phyloP scores from a whole-genome alignment of 768 basidiomycete genomes.

The Pleurotus citrinopileatus region DNA sequence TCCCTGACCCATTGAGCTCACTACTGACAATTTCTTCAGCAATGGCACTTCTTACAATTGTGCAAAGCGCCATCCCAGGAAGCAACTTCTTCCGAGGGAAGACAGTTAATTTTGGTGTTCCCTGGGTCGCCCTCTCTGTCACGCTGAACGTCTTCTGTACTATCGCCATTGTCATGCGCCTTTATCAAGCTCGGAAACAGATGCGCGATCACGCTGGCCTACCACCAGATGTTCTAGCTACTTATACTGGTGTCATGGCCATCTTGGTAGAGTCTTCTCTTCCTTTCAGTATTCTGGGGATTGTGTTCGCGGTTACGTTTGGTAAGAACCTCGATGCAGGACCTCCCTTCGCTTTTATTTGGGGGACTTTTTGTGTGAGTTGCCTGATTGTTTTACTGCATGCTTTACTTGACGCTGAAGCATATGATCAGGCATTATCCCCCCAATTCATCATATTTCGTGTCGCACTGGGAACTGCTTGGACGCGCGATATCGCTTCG shows the following conservation, averaged over 20 bases:
- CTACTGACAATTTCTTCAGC: constrained; percentile 16
- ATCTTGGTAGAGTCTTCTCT: constrained; percentile 28
- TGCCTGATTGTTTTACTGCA: background rate
- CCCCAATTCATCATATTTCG: constrained; percentile 11
- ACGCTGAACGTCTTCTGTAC: constrained; percentile 27
- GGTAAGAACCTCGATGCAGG: constrained; percentile 17
- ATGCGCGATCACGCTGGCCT: constrained; percentile 12
- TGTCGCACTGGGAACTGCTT: constrained; percentile 6
- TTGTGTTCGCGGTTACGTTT: constrained; percentile 23
- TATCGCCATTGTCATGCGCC: constrained; percentile 24
- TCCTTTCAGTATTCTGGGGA: constrained; percentile 24
- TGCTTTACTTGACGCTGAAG: background rate
- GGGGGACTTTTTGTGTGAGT: constrained; percentile 28
- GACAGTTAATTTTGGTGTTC: constrained; percentile 22
- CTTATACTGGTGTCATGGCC: constrained; percentile 24
- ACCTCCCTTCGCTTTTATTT: constrained; percentile 21
- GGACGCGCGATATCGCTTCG: background rate
- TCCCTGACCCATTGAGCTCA: background rate
- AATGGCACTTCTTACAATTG: constrained; percentile 23
- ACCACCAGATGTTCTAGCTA: constrained; percentile 13
- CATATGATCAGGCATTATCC: constrained; percentile 1
- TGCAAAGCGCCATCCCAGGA: constrained; percentile 23
- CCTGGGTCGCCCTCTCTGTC: constrained; percentile 25
- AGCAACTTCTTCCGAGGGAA: constrained; percentile 24
- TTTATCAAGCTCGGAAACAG: constrained; percentile 18